phyloP scores from a whole-genome alignment of 768 basidiomycete species.

The Suillus paluster region DNA sequence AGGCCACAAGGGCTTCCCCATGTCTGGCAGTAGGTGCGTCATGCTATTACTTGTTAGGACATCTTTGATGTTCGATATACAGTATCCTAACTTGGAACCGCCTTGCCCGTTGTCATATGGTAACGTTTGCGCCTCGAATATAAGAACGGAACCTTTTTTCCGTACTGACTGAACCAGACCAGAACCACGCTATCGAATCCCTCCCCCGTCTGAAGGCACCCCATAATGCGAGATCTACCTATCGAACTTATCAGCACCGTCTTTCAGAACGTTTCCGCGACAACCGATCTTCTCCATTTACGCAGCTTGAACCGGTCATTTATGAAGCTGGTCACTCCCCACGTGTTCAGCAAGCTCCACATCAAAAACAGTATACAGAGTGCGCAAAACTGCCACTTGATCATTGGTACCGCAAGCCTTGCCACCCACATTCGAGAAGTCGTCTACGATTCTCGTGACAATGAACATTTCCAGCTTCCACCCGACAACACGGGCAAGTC shows the following conservation, averaged over 20 bases:
- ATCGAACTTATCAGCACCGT: slow-evolving; percentile 31
- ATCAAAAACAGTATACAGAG: slow-evolving; percentile 32
- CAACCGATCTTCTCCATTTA: slow-evolving; percentile 31
- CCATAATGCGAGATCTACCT: slow-evolving; percentile 29
- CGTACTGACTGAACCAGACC: too few relatives aligned
- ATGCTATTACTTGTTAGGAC: too few relatives aligned
- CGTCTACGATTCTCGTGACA: slow-evolving; percentile 34
- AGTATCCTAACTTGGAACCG: too few relatives aligned
- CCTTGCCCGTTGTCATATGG: too few relatives aligned
- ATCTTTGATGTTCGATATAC: too few relatives aligned
- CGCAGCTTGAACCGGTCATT: slow-evolving; percentile 32
- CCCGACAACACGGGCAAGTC: slow-evolving; percentile 17
- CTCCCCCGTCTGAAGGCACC: neutral
- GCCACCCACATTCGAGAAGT: slow-evolving; percentile 29
- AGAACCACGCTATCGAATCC: neutral
- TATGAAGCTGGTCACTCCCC: slow-evolving; percentile 28
- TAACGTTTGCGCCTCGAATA: too few relatives aligned
- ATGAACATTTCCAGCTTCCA: slow-evolving; percentile 28
- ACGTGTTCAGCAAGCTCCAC: slow-evolving; percentile 25
- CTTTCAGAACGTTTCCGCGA: slow-evolving; percentile 23
- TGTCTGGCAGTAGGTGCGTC: too few relatives aligned
- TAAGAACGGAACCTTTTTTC: too few relatives aligned
- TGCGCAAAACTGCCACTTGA: slow-evolving; percentile 24
- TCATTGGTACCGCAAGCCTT: slow-evolving; percentile 25
- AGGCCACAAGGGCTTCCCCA: too few relatives aligned